Evolutionary conservation across 2,329 filamentous ascomycete genomes (phyloP).

Genomic region (Fusarium pilosicola): DNA sequence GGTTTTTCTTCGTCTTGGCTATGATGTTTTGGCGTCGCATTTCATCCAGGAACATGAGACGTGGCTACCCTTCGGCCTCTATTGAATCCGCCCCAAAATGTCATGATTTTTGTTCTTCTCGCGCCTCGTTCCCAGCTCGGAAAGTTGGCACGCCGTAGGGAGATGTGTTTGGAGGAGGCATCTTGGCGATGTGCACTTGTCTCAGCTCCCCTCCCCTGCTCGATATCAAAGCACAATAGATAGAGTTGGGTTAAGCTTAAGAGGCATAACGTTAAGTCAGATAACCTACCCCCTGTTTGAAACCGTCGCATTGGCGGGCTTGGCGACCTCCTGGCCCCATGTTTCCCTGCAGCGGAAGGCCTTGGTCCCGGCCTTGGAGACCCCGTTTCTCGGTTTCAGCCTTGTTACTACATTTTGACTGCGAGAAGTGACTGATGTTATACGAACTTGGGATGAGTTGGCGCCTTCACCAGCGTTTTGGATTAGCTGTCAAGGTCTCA

Average conservation of each 20-base stretch:
- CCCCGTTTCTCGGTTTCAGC: constrained; percentile 27
- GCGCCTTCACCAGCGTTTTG: constrained; percentile 21
- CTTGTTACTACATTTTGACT: neutral
- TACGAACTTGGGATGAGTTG: neutral
- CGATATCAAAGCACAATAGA: neutral
- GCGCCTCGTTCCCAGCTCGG: constrained; percentile 9
- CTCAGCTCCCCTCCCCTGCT: neutral
- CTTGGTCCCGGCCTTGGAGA: constrained; percentile 16
- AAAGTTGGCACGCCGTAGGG: constrained; percentile 12
- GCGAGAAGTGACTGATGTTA: neutral
- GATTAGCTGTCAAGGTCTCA: constrained; percentile 24
- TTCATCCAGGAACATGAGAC: constrained; percentile 9
- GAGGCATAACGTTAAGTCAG: constrained; percentile 13
- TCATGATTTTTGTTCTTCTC: constrained; percentile 4
- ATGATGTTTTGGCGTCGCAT: constrained; percentile 20
- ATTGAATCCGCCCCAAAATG: constrained; percentile 6
- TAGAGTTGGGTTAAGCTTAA: constrained; percentile 18
- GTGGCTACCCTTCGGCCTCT: constrained; percentile 14
- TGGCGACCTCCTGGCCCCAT: constrained; percentile 12
- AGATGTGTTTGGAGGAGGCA: constrained; percentile 9
- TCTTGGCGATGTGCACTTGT: constrained; percentile 18
- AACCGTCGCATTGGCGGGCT: constrained; percentile 2
- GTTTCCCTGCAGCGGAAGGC: constrained; percentile 24
- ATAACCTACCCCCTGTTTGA: neutral
- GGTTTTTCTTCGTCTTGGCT: constrained; percentile 26